Conservation (phyloP, 192 early-diverging fungal genomes). For the Coemansia sp. region DNA sequence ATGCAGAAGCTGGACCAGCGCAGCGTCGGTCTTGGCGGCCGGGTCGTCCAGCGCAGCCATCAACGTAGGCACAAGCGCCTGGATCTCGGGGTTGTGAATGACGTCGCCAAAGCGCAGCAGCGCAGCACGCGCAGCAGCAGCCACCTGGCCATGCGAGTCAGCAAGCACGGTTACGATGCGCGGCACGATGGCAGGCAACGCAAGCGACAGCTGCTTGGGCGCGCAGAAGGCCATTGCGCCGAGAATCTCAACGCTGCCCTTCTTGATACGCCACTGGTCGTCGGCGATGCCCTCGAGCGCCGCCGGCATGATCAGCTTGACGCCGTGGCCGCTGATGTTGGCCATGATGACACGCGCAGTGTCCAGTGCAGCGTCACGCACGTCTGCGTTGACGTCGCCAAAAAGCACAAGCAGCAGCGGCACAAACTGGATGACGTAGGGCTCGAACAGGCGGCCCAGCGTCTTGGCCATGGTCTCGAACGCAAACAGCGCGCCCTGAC, state of each 20-base stretch:
- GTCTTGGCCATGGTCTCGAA: constrained; percentile 84
- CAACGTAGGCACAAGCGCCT: constrained; percentile 82
- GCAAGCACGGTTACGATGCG: constrained; percentile 87
- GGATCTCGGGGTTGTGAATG: constrained; percentile 98
- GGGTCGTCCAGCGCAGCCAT: constrained; percentile 88
- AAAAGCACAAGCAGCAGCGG: constrained; percentile 86
- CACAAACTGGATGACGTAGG: constrained; percentile 92
- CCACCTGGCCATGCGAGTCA: constrained; percentile 91
- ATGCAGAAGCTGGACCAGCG: constrained; percentile 80
- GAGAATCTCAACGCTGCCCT: constrained; percentile 91
- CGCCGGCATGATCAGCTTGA: constrained; percentile 92
- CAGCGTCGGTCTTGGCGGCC: constrained; percentile 77
- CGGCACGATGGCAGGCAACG: constrained; percentile 90
- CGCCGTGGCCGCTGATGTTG: constrained; percentile 92
- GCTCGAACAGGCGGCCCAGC: constrained; percentile 93
- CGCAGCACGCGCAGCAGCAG: constrained; percentile 80
- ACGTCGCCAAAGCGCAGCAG: constrained; percentile 89
- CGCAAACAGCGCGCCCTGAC: constrained; percentile 93
- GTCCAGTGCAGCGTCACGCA: constrained; percentile 90
- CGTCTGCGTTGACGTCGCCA: constrained; percentile 77
- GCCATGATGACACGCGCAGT: constrained; percentile 91
- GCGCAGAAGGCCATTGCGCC: constrained; percentile 95
- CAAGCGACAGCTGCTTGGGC: constrained; percentile 89
- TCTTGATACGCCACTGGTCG: constrained; percentile 95
- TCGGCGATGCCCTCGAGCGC: constrained; percentile 85